Conservation (phyloP, 139 green algal species). For the Coelastrella sp. region DNA sequence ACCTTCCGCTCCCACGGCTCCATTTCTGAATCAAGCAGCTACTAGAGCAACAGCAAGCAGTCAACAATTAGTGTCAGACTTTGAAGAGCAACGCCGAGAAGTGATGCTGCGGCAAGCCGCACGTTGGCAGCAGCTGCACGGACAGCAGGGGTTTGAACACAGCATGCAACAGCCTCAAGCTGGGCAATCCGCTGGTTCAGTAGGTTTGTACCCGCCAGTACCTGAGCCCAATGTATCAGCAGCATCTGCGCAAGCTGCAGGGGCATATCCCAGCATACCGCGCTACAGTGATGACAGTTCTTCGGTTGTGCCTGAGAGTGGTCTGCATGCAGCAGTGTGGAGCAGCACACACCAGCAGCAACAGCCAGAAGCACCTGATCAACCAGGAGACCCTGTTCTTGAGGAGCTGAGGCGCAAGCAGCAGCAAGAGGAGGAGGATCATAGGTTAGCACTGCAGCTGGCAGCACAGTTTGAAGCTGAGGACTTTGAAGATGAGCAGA, state of each 20-base stretch:
- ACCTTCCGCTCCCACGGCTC: too few species aligned
- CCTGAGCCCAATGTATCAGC: too few species aligned
- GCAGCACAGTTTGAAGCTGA: background rate
- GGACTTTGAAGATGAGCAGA: background rate
- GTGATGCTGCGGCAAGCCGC: background rate
- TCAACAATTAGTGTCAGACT: too few species aligned
- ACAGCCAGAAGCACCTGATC: background rate
- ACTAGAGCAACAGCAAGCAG: too few species aligned
- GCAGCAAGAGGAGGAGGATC: slow-evolving; percentile 33
- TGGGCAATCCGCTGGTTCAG: background rate
- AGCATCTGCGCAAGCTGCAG: background rate
- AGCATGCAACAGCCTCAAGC: background rate
- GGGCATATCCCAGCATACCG: background rate
- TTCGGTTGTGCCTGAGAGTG: background rate
- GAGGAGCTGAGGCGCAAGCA: background rate
- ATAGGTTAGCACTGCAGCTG: slow-evolving; percentile 27
- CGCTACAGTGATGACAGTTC: background rate
- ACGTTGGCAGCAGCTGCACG: background rate
- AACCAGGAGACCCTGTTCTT: background rate
- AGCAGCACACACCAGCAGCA: background rate
- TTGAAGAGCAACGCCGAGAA: too few species aligned
- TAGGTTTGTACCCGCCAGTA: too few species aligned
- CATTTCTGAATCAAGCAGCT: too few species aligned
- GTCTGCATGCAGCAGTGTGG: background rate
- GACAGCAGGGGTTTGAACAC: background rate